phyloP scores from a whole-genome alignment of 2,329 filamentous ascomycete species.

The Xylariaceae sp. region DNA sequence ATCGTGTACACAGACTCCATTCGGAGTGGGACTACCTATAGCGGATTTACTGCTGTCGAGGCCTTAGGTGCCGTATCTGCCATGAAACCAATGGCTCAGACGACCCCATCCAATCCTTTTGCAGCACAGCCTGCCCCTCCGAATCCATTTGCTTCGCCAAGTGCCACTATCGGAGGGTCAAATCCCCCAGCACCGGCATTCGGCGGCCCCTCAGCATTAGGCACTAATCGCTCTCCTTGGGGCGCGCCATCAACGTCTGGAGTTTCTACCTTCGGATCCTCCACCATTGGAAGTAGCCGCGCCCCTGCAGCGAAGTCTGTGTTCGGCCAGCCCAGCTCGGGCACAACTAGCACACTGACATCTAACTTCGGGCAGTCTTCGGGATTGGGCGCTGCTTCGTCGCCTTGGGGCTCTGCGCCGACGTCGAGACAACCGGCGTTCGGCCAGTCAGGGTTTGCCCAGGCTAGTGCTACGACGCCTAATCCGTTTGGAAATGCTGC shows the following conservation, averaged over 20 bases:
- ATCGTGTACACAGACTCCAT: constrained; percentile 86
- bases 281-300: constrained; percentile 10
- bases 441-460: constrained; percentile 50
- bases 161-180: too few relatives aligned
- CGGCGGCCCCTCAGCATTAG: constrained; percentile 45
- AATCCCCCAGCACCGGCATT: constrained; percentile 37
- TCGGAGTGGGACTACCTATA: constrained; percentile 66
- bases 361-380: constrained; percentile 52
- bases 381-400: constrained; percentile 44
- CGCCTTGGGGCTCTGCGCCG: constrained; percentile 49
- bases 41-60: constrained; percentile 57
- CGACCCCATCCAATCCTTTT: constrained; percentile 28
- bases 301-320: constrained; percentile 35
- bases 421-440: constrained; percentile 36
- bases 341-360: constrained; percentile 13
- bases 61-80: constrained; percentile 29
- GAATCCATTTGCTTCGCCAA: constrained; percentile 29
- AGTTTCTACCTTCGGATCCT: constrained; percentile 39
- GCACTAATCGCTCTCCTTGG: constrained; percentile 52
- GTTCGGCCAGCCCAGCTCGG: constrained; percentile 39
- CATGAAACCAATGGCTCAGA: constrained; percentile 29
- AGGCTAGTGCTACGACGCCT: constrained; percentile 17
- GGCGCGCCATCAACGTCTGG: constrained; percentile 36
- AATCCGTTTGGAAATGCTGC: constrained; percentile 18
- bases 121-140: constrained; percentile 28